These are phyloP conservation scores for Scleroderma citrinum DNA, from an alignment of 768 basidiomycete genomes.

Conservation along the genomic window DNA sequence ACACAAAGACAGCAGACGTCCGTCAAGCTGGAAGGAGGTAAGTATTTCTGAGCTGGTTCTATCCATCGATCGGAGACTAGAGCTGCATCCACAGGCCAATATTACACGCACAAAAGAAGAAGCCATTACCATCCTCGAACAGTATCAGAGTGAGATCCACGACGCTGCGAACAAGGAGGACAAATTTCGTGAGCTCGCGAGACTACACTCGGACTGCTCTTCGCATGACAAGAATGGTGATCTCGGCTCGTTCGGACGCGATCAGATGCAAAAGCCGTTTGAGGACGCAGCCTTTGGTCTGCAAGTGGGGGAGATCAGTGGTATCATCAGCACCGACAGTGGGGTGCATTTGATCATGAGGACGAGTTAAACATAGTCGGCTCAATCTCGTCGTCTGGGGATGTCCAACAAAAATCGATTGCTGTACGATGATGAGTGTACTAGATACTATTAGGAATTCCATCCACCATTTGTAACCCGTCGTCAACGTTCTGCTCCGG, in stretches of 20 bases:
- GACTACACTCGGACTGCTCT: conserved; percentile 80
- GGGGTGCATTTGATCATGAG: conserved; percentile 93
- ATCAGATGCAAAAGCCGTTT: conserved; percentile 97
- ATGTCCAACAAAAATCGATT: too few relatives aligned
- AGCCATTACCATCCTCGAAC: conserved; percentile 72
- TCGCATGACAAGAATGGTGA: conserved; percentile 81
- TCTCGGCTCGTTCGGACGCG: conserved; percentile 77
- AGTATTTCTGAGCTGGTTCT: conserved; percentile 16
- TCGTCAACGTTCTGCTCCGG: too few relatives aligned
- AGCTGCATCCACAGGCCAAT: conserved; percentile 40
- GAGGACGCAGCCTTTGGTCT: conserved; percentile 81
- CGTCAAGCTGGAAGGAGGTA: conserved; percentile 84
- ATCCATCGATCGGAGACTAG: background rate
- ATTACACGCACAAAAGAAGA: conserved; percentile 88
- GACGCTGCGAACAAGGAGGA: conserved; percentile 34
- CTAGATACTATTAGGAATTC: background rate
- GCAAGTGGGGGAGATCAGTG: conserved; percentile 71
- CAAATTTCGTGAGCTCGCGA: conserved; percentile 75
- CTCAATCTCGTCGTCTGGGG: too few relatives aligned
- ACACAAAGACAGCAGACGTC: conserved; percentile 72
- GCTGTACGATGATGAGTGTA: too few relatives aligned
- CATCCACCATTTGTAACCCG: background rate
- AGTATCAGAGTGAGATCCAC: conserved; percentile 57
- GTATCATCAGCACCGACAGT: conserved; percentile 82
- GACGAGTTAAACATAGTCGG: too few relatives aligned